These are phyloP conservation scores for Thielaviopsis punctulata DNA, from an alignment of 2,329 filamentous ascomycete genomes.

Conservation along the genomic window DNA sequence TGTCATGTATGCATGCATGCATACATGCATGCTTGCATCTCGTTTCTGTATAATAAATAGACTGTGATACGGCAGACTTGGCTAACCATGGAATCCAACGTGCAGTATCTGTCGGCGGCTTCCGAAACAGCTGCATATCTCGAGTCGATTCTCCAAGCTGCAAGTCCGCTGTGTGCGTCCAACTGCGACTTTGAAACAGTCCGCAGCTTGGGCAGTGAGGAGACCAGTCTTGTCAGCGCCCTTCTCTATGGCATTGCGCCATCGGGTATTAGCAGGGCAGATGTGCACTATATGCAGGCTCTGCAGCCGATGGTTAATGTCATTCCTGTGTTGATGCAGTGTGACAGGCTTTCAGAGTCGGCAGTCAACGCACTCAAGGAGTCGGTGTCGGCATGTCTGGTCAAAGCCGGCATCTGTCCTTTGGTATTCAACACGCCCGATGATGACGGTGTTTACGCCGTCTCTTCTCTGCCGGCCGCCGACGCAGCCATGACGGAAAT, in stretches of 20 bases:
- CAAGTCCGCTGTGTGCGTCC: not conserved
- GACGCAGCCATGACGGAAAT: slow-evolving; percentile 38
- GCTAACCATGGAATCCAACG: not conserved
- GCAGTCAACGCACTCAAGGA: slow-evolving; percentile 43
- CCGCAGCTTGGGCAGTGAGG: slow-evolving; percentile 61
- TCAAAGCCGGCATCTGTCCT: slow-evolving; percentile 37
- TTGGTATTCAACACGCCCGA: slow-evolving; percentile 44
- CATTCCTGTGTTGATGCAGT: slow-evolving; percentile 62
- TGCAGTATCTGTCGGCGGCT: not conserved
- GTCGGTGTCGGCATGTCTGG: slow-evolving; percentile 37
- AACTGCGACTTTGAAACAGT: slow-evolving; percentile 43
- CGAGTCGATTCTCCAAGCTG: not conserved
- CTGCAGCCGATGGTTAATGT: slow-evolving; percentile 65
- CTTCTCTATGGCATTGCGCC: slow-evolving; percentile 67
- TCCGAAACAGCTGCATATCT: not conserved
- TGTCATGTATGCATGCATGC: too few relatives aligned
- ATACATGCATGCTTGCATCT: too few relatives aligned
- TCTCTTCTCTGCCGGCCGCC: slow-evolving; percentile 37
- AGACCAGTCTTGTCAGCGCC: slow-evolving; percentile 68
- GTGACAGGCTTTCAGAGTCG: slow-evolving; percentile 47
- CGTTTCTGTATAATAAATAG: too few relatives aligned
- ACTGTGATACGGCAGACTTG: not conserved
- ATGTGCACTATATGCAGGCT: slow-evolving; percentile 54
- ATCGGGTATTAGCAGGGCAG: slow-evolving; percentile 39
- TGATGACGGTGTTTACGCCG: slow-evolving; percentile 41